Evolutionary conservation across 768 basidiomycete genomes (phyloP).

Genomic region (Hygrophoropsis aurantiaca): DNA sequence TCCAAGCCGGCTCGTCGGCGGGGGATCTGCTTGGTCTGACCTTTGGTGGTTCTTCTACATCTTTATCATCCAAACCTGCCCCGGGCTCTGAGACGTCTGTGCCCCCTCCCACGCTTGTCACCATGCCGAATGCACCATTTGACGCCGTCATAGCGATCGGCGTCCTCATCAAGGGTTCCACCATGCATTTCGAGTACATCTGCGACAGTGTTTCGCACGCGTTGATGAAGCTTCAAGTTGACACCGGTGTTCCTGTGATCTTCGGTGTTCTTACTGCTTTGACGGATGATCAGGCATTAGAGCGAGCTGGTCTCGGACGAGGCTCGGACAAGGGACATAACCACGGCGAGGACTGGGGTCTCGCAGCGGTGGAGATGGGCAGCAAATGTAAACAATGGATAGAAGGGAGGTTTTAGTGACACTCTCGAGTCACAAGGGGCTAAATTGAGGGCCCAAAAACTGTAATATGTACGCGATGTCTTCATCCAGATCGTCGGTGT

Average conservation of each 20-base stretch:
- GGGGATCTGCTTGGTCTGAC: slow-evolving; percentile 70
- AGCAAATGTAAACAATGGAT: slow-evolving; percentile 63
- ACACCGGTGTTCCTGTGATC: slow-evolving; percentile 91
- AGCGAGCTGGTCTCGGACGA: slow-evolving; percentile 85
- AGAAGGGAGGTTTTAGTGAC: slow-evolving; percentile 57
- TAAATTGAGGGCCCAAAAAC: background rate
- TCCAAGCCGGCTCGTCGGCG: slow-evolving; percentile 76
- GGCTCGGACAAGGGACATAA: slow-evolving; percentile 82
- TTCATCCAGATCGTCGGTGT: too few relatives aligned
- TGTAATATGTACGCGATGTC: background rate
- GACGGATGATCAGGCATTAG: slow-evolving; percentile 91
- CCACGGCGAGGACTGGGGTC: slow-evolving; percentile 98
- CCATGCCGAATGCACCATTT: slow-evolving; percentile 65
- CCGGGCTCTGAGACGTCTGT: slow-evolving; percentile 58
- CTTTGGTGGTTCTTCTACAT: slow-evolving; percentile 38
- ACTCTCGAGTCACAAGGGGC: background rate
- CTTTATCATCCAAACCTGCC: slow-evolving; percentile 29
- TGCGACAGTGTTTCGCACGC: slow-evolving; percentile 91
- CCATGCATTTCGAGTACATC: slow-evolving; percentile 99
- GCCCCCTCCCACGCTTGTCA: slow-evolving; percentile 32
- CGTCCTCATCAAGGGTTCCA: slow-evolving; percentile 95
- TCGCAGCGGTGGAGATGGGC: slow-evolving; percentile 94
- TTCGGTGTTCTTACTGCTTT: slow-evolving; percentile 95
- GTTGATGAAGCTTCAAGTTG: slow-evolving; percentile 92
- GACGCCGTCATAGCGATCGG: slow-evolving; percentile 97